A percentile compares a stretch with the other conserved stretches of the same genome.
phyloP scores from a whole-genome alignment of 2,329 filamentous ascomycete genomes.

The Trichoderma sp. region DNA sequence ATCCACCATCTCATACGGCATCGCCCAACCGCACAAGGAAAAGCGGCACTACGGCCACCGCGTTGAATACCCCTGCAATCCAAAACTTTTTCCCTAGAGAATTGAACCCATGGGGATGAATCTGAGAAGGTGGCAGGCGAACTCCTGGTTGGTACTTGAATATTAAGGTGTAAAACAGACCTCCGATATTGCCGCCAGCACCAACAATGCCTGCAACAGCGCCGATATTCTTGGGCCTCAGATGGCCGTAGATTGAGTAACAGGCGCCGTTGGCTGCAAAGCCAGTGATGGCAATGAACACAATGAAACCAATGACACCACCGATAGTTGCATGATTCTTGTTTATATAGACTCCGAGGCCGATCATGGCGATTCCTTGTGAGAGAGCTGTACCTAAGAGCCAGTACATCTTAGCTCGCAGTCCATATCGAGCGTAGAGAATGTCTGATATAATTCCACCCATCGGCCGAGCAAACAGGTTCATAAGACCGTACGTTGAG shows the following conservation, averaged over 20 bases:
- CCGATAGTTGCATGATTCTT: slow-evolving; percentile 57
- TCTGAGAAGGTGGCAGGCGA: not conserved
- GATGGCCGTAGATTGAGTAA: slow-evolving; percentile 82
- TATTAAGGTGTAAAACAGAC: slow-evolving; percentile 81
- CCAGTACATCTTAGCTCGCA: slow-evolving; percentile 47
- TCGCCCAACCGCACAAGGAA: not conserved
- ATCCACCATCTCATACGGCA: not conserved
- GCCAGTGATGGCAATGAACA: slow-evolving; percentile 75
- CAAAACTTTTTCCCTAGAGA: slow-evolving; percentile 7
- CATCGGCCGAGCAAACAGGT: slow-evolving; percentile 63
- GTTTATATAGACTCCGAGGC: slow-evolving; percentile 50
- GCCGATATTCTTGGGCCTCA: slow-evolving; percentile 80
- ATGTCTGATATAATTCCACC: slow-evolving; percentile 58
- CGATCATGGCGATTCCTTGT: slow-evolving; percentile 58
- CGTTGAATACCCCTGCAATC: slow-evolving; percentile 1
- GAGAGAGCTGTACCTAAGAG: slow-evolving; percentile 52
- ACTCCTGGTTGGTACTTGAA: slow-evolving; percentile 36
- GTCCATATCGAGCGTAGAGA: slow-evolving; percentile 42
- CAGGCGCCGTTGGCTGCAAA: slow-evolving; percentile 84
- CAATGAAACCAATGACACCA: slow-evolving; percentile 73
- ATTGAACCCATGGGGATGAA: not conserved
- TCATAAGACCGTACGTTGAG: slow-evolving; percentile 69
- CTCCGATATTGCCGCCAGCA: slow-evolving; percentile 78
- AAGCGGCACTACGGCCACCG: not conserved
- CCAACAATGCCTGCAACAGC: slow-evolving; percentile 74